Evolutionary conservation across 2,329 filamentous ascomycete genomes (phyloP).

Genomic region (Ceratocystis colombiana): DNA sequence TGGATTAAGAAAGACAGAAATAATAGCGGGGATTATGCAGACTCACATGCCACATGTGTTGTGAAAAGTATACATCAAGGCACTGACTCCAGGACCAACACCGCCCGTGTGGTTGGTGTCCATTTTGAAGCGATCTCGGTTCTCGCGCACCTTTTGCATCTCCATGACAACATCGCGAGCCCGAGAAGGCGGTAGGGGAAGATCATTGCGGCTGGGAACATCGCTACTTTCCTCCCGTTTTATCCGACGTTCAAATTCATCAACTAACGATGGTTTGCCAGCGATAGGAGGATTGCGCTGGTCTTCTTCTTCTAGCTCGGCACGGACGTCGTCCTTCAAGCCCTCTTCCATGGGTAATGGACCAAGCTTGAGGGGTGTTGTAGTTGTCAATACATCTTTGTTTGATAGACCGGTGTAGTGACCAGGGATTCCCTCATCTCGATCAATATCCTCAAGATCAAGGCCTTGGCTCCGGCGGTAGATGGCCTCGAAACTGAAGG

Average conservation of each 20-base stretch:
- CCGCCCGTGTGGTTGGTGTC: conserved; percentile 70
- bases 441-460: conserved; percentile 53
- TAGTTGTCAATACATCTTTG: conserved; percentile 48
- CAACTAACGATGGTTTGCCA: conserved; percentile 64
- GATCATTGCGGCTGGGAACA: conserved; percentile 62
- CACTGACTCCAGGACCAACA: conserved; percentile 69
- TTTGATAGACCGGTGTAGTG: conserved; percentile 53
- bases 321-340: conserved; percentile 72
- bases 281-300: conserved; percentile 58
- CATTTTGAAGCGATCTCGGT: conserved; percentile 82
- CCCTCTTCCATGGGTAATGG: conserved; percentile 74
- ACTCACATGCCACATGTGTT: conserved; percentile 82
- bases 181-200: conserved; percentile 79
- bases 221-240: conserved; percentile 87
- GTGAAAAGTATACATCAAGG: conserved; percentile 98
- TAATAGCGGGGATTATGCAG: neutral
- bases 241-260: conserved; percentile 77
- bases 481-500: conserved; percentile 53
- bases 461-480: conserved; percentile 48
- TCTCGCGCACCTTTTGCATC: conserved; percentile 86
- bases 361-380: conserved; percentile 59
- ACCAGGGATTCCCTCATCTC: conserved; percentile 55
- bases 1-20: neutral
- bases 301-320: conserved; percentile 79
- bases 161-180: conserved; percentile 88